These are phyloP conservation scores for Populus tremula DNA, from an alignment of 345 rosid genomes.

Conservation along the genomic window DNA sequence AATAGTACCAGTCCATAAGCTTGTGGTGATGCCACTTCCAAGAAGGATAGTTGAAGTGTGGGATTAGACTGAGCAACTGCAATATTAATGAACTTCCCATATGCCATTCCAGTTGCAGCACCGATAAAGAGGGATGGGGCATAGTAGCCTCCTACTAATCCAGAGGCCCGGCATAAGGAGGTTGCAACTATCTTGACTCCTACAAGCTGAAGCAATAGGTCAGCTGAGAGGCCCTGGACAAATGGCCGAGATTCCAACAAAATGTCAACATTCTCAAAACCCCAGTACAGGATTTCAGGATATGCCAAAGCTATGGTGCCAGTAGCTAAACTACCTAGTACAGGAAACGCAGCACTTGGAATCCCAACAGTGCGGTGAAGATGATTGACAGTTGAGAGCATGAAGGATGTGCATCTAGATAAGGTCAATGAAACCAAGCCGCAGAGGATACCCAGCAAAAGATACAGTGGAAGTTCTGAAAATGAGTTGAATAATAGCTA, in stretches of 20 bases:
- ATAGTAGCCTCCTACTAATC: conserved; percentile 90
- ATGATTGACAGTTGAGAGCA: conserved; percentile 48
- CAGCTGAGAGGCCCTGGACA: conserved; percentile 71
- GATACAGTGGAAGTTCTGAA: conserved; percentile 89
- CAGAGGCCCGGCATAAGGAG: conserved; percentile 87
- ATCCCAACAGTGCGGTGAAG: conserved; percentile 60
- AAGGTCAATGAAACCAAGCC: conserved; percentile 71
- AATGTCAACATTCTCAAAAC: conserved; percentile 85
- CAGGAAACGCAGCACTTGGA: conserved; percentile 74
- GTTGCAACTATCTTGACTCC: conserved; percentile 80
- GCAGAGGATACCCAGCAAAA: conserved; percentile 73
- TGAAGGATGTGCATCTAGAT: conserved; percentile 71
- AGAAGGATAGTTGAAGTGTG: conserved; percentile 49
- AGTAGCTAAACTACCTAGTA: conserved; percentile 59
- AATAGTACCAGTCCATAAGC: conserved; percentile 91
- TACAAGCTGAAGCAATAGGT: conserved; percentile 74
- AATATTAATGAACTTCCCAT: conserved; percentile 72
- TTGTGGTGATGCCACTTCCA: conserved; percentile 93
- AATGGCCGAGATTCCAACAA: conserved; percentile 83
- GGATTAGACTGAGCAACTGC: conserved; percentile 57
- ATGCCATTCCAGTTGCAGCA: conserved; percentile 94
- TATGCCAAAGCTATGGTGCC: conserved; percentile 74
- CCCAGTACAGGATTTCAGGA: conserved; percentile 96
- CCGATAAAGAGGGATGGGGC: conserved; percentile 97
- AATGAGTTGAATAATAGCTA: conserved; percentile 15